Base-by-base conservation (phyloP, 2,329 filamentous ascomycete species). In the Didymella pinodella region DNA sequence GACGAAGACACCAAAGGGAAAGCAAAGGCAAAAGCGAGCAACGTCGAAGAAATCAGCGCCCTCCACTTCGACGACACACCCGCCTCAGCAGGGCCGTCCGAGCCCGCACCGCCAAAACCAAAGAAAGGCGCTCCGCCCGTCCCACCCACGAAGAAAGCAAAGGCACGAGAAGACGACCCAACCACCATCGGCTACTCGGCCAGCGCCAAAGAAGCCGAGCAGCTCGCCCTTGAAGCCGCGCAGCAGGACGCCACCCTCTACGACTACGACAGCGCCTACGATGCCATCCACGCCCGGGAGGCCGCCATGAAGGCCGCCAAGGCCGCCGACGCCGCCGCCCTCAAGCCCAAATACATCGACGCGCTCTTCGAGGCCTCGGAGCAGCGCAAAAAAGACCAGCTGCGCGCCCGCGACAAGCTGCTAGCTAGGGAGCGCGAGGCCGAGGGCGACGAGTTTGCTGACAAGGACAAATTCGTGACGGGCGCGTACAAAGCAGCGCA, bases 401-500 rank as follows among this genome's bases (percentile, higher is more conserved):
- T 90, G 48, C 88, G 93, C 28, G 91, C 91, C 3, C 88, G 91
- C 71, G 91, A 95, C 78, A 92, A 92, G 78, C 86, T 90, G 75
- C 83, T 95, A 67, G 88, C 90, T 67, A 84, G 88, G 25, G 91
- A 95, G 74, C 84, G 91, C 45, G 91, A 91, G 69, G 88, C 86
- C 0, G 92, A 95, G 74, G 91, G 91, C 18, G 91, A 94, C 32
- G 89, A 90, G 71, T 95, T 88, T 69, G 89, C 85, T 0, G 91
- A 89, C 68, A 95, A 93, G 79, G 92, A 95, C 73, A 91, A 89
- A 77, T 95, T 95, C 66, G 92, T 95, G 32, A 95, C 91, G 0
- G 89, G 88, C 57, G 91, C 91, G 34, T 96, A 95, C 75, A 92
- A 90, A 80, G 84, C 85, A 71, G 91, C 94, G 72, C 90, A 93